A percentile compares a stretch with the other conserved stretches of the same genome.
Evolutionary conservation across 192 early-diverging fungal species (phyloP).

Genomic region (Thoreauomyces humboldtii): DNA sequence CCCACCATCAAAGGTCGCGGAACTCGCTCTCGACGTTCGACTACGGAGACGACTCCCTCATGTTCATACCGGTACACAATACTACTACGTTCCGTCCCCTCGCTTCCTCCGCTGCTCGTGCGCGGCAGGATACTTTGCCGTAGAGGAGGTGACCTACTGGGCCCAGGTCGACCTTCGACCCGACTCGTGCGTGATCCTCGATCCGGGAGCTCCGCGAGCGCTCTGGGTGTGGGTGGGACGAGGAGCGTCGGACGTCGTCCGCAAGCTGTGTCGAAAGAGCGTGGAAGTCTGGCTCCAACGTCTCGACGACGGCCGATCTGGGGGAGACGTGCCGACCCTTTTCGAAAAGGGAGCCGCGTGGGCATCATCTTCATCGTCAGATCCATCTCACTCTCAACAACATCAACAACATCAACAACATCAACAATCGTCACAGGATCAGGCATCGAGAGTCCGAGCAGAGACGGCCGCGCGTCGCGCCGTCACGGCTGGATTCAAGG

Average conservation of each 20-base stretch:
- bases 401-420: background rate
- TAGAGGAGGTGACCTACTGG: constrained; percentile 40
- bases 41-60: no score
- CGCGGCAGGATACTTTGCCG: constrained; percentile 41
- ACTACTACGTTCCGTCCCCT: constrained; percentile 27
- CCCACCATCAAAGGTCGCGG: constrained; percentile 1
- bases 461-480: constrained; percentile 17
- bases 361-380: no score
- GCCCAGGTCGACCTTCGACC: constrained; percentile 41
- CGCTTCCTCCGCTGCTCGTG: constrained; percentile 48
- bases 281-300: constrained; percentile 54
- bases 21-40: constrained; percentile 30
- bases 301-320: constrained; percentile 38
- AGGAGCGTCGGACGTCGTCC: constrained; percentile 47
- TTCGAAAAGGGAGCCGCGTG: background rate
- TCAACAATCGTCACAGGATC: no score
- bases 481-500: constrained; percentile 13
- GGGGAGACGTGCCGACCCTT: constrained; percentile 1
- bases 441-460: background rate
- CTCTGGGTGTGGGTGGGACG: constrained; percentile 51
- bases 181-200: constrained; percentile 48
- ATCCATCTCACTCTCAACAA: no score
- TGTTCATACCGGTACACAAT: constrained; percentile 16
- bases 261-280: constrained; percentile 45
- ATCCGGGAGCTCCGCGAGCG: constrained; percentile 39